Percentiles rank a stretch among this genome's conserved stretches.
phyloP scores from a whole-genome alignment of 768 basidiomycete species.

The Lentinus brumalis region DNA sequence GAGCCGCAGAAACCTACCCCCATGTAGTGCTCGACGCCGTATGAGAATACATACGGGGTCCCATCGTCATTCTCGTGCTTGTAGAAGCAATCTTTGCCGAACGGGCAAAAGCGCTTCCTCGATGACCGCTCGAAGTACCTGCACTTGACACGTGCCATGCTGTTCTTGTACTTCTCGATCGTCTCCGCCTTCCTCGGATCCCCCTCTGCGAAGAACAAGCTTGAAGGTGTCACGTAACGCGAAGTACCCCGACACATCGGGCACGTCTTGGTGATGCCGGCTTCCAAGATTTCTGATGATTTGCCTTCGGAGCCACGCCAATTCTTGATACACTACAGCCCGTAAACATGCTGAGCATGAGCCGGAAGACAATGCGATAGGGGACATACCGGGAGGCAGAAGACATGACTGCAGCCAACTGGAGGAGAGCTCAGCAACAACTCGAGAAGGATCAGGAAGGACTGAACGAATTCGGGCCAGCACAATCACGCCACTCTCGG shows the following conservation, averaged over 20 bases:
- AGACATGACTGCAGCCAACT: slow-evolving; percentile 79
- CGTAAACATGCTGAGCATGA: too few species aligned
- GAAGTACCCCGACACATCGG: slow-evolving; percentile 74
- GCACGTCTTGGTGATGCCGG: slow-evolving; percentile 72
- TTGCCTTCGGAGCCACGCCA: slow-evolving; percentile 71
- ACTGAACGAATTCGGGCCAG: too few species aligned
- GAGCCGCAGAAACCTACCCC: slow-evolving; percentile 3
- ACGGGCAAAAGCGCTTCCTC: slow-evolving; percentile 65
- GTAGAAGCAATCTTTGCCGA: slow-evolving; percentile 83
- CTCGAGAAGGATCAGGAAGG: not conserved
- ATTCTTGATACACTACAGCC: slow-evolving; percentile 67
- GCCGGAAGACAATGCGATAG: too few species aligned
- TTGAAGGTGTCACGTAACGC: slow-evolving; percentile 73
- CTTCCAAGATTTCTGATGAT: slow-evolving; percentile 49
- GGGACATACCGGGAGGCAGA: slow-evolving; percentile 64
- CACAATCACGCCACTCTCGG: too few species aligned
- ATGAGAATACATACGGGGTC: slow-evolving; percentile 53
- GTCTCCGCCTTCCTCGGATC: slow-evolving; percentile 52
- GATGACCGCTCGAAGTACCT: slow-evolving; percentile 62
- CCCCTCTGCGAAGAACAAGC: slow-evolving; percentile 60
- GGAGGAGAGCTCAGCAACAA: slow-evolving; percentile 4
- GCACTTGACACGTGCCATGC: slow-evolving; percentile 73
- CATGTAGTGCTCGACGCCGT: slow-evolving; percentile 40
- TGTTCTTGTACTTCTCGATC: slow-evolving; percentile 64
- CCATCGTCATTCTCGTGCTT: slow-evolving; percentile 71